A percentile compares a stretch with the other conserved stretches of the same genome.
phyloP scores from a whole-genome alignment of 495 filamentous ascomycete species.

The Podospora tetraspora region DNA sequence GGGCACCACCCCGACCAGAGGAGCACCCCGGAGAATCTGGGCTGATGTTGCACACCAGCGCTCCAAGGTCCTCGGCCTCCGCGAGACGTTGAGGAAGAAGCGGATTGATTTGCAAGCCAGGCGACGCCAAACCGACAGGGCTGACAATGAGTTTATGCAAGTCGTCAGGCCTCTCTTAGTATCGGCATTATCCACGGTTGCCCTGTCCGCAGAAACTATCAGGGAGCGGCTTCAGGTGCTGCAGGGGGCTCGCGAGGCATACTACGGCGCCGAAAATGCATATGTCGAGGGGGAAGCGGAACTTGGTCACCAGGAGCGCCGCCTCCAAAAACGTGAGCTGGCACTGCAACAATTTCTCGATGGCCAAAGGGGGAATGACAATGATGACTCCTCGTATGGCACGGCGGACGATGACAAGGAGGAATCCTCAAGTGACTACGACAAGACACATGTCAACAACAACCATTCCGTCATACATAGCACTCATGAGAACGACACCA shows the following conservation, averaged over 20 bases:
- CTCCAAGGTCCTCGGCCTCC: slow-evolving; percentile 8
- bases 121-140: slow-evolving; percentile 16
- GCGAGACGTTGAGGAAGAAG: slow-evolving; percentile 16
- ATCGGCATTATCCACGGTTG: slow-evolving; percentile 7
- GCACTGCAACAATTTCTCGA: slow-evolving; percentile 16
- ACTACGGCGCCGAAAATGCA: slow-evolving; percentile 20
- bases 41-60: slow-evolving; percentile 18
- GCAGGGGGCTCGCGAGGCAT: slow-evolving; percentile 24
- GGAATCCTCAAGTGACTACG: not conserved
- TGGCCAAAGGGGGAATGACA: not conserved
- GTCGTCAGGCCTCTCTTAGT: slow-evolving; percentile 15
- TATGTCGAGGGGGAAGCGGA: slow-evolving; percentile 23
- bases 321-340: slow-evolving; percentile 21
- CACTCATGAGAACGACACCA: not conserved
- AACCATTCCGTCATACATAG: no score
- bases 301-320: slow-evolving; percentile 20
- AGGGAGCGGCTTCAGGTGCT: slow-evolving; percentile 18
- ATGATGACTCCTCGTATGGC: not conserved
- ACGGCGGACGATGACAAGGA: not conserved
- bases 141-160: slow-evolving; percentile 30
- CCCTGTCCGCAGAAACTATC: slow-evolving; percentile 9
- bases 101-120: slow-evolving; percentile 19
- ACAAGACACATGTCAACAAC: no score
- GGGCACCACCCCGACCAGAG: not conserved
- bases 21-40: slow-evolving; percentile 6